Evolutionary conservation across 1,284 basidiomycete genomes (phyloP).

Genomic region (Naganishia cerealis): DNA sequence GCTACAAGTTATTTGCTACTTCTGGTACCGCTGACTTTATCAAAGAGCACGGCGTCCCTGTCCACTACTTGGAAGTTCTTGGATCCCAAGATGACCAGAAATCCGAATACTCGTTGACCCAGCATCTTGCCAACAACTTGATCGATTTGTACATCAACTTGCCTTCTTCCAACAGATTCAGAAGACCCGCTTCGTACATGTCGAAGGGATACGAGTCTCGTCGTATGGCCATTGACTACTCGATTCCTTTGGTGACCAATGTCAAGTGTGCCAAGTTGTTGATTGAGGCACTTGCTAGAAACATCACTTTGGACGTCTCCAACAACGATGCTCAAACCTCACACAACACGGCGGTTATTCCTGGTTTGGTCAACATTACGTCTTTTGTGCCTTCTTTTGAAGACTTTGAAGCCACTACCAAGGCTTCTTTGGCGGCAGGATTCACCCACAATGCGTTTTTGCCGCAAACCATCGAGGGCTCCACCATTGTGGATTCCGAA

Average conservation of each 20-base stretch:
- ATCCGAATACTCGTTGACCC: conserved; percentile 90
- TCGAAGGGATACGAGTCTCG: conserved; percentile 96
- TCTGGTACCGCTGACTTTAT: conserved; percentile 96
- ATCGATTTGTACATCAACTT: conserved; percentile 99
- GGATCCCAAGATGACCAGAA: conserved; percentile 79
- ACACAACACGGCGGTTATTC: conserved; percentile 84
- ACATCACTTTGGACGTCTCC: conserved; percentile 79
- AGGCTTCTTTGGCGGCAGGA: no score
- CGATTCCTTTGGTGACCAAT: conserved; percentile 94
- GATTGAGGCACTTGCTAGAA: conserved; percentile 89
- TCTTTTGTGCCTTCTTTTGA: conserved; percentile 78
- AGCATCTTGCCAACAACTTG: conserved; percentile 90
- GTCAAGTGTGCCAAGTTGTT: conserved; percentile 98
- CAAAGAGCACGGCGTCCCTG: conserved; percentile 62
- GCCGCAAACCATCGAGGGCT: conserved; percentile 71
- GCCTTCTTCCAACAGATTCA: conserved; percentile 96
- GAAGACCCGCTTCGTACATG: conserved; percentile 92
- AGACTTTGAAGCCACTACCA: conserved; percentile 59
- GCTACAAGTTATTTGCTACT: conserved; percentile 96
- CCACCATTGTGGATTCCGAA: conserved; percentile 67
- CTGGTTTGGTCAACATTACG: conserved; percentile 84
- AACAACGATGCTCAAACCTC: conserved; percentile 93
- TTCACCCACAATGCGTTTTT: conserved; percentile 75
- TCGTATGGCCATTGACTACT: conserved; percentile 99
- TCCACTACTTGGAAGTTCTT: conserved; percentile 86